Conservation (phyloP, 2,329 filamentous ascomycete species). For the Cercospora sp. region DNA sequence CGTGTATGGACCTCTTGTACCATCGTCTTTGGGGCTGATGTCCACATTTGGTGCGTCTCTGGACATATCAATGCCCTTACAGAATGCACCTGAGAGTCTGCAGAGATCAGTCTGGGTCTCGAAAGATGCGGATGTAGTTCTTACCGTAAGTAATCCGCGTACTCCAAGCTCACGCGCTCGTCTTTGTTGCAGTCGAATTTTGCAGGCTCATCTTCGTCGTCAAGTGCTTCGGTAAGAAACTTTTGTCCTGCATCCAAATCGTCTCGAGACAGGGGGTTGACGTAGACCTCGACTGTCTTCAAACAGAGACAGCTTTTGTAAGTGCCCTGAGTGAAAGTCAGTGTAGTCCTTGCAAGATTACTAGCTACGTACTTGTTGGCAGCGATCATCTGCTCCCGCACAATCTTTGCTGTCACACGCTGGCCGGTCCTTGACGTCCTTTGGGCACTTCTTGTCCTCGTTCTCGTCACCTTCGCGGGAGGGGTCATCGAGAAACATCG, state of each 20-base stretch:
- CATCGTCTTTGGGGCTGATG: neutral
- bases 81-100: neutral
- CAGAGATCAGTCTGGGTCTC: neutral
- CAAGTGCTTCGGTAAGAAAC: neutral
- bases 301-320: neutral
- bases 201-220: neutral
- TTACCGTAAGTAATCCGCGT: neutral
- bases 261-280: neutral
- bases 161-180: neutral
- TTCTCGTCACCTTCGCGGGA: neutral
- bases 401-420: neutral
- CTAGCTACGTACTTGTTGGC: neutral
- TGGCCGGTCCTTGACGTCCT: neutral
- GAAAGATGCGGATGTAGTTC: neutral
- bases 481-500: neutral
- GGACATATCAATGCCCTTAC: neutral
- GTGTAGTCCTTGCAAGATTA: neutral
- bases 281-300: neutral
- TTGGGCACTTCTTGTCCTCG: neutral
- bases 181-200: neutral
- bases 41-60: neutral
- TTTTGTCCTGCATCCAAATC: neutral
- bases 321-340: neutral
- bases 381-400: neutral
- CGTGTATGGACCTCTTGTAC: neutral